Evolutionary conservation across 2,329 filamentous ascomycete species (phyloP), one percentile per base, ranked within the genome.

Genomic region (Cytospora piceae): DNA sequence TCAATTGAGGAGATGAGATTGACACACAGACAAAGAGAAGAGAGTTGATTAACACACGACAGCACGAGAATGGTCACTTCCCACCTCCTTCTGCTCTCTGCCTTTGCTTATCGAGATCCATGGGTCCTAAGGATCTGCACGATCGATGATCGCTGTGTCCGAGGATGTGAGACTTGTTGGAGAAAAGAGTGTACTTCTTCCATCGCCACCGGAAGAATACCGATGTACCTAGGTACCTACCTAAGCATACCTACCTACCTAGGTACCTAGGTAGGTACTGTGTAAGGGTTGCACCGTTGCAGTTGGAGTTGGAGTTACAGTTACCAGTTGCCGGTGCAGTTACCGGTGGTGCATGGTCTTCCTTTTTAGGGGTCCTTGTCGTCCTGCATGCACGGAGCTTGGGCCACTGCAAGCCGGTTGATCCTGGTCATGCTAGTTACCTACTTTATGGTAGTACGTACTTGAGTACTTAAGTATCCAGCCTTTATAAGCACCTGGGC

Each of bases 311-410:
- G 57, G 49, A 37, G 49, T 24, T 32, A 14, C 42, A 27, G n/a
- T n/a, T n/a, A n/a, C n/a, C 27, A 3, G 27, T 29, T 29, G 27
- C 27, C 3, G 27, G 3, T 29, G 27, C 27, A 29, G 3, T 29
- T 29, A 29, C 27, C 27, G 27, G 27, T 29, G 27, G 14, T 27
- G 57, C 42, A 52, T 54, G 49, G 34, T 31, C 22, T 29, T 46
- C 58, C 9, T 20, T 24, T 57, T 37, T 42, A 20, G 52, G 27
- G 59, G 51, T n/a, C n/a, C 51, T 4, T 39, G 37, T 39, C 34
- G 12, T 37, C 34, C 37, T 39, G 37, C 37, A 39, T 62, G 52
- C 59, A 56, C 24, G 60, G 60, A 62, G 60, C 60, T 62, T 56
- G 60, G 60, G 60, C 60, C 60, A 56, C 22, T 42, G 39, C 8